Evolutionary conservation across 768 basidiomycete genomes (phyloP), one percentile per base, ranked within the genome.

Genomic region (Phallus indusiatus): DNA sequence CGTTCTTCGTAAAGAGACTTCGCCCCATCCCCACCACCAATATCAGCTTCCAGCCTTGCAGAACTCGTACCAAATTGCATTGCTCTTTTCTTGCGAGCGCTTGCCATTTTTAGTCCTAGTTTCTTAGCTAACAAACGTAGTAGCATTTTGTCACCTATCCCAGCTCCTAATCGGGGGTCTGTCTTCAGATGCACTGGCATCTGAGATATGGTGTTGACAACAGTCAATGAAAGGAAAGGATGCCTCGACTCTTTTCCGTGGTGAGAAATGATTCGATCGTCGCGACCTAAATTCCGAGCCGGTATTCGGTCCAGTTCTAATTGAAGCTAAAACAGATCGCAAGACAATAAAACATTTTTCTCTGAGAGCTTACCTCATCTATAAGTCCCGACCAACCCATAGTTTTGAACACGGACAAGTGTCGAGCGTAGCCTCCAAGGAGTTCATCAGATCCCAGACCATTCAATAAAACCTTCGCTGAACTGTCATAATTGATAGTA

Each of bases 41-140:
- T 80, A 2, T 82, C 84, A 17, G 67, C 69, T 60, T 85, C 83
- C 90, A 93, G 91, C 60, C 89, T 75, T 17, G 90, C 90, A 33
- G 90, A 88, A 71, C 85, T 83, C 66, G 82, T 89, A 17, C 95
- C 95, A 73, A 99, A 99, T 67, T 98, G 96, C 89, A 97, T 96
- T 14, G 96, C 96, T 60, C 89, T 71, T 73, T 99, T 99, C 69
- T 88, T 93, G 62, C 90, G 75, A 55, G 64, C 60, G 62, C 88
- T 87, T 5, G 91, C 90, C 62, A 84, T 81, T 1, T 79, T 70
- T 47, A 97, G 74, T 0, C 94, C 94, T n/a, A 93, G 65, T 63
- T 81, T 81, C 62, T 75, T 72, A 36, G 87, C 83, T 1, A 86
- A 84, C 28, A 88, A 68, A 56, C 95, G 74, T 55, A 98, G 67